A percentile compares a stretch with the other conserved stretches of the same genome.
These are phyloP conservation scores for Aspergillus campestris DNA, from an alignment of 495 filamentous ascomycete species.

Conservation along the genomic window DNA sequence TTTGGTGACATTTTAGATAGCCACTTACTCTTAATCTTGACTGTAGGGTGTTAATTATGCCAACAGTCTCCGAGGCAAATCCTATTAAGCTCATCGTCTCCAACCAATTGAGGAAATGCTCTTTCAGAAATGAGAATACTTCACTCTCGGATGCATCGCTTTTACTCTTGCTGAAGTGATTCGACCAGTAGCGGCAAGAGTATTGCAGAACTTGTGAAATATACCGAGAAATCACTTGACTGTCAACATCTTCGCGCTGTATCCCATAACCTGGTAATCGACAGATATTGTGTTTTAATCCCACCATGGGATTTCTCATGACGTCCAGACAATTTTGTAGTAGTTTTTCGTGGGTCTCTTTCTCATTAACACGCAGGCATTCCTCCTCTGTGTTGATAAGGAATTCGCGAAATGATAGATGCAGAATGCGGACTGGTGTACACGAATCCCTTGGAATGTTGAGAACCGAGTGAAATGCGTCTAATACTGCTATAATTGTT, in stretches of 20 bases:
- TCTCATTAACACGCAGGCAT: constrained; percentile 24
- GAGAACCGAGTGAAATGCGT: constrained; percentile 16
- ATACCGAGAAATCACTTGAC: constrained; percentile 7
- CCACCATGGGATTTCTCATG: too few relatives aligned
- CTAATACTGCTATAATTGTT: constrained; percentile 6
- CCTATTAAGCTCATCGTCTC: constrained; percentile 32
- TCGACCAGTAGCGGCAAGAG: constrained; percentile 36
- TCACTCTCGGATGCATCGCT: not conserved
- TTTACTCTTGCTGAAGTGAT: constrained; percentile 19
- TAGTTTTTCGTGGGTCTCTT: too few relatives aligned
- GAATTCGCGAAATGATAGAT: constrained; percentile 20
- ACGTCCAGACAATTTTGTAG: too few relatives aligned
- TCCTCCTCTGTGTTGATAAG: constrained; percentile 3
- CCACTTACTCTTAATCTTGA: constrained; percentile 2
- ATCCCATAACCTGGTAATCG: constrained; percentile 15
- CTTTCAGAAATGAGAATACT: constrained; percentile 20
- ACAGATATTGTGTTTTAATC: constrained; percentile 33
- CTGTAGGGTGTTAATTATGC: not conserved
- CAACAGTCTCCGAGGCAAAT: not conserved
- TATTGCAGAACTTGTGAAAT: constrained; percentile 27
- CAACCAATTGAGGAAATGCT: constrained; percentile 37
- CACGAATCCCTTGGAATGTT: constrained; percentile 17
- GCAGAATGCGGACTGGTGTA: constrained; percentile 6
- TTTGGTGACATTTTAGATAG: not conserved
- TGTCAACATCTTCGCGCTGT: constrained; percentile 14